Evolutionary conservation across 2,329 filamentous ascomycete genomes (phyloP).

Genomic region (Colletotrichum sp.): DNA sequence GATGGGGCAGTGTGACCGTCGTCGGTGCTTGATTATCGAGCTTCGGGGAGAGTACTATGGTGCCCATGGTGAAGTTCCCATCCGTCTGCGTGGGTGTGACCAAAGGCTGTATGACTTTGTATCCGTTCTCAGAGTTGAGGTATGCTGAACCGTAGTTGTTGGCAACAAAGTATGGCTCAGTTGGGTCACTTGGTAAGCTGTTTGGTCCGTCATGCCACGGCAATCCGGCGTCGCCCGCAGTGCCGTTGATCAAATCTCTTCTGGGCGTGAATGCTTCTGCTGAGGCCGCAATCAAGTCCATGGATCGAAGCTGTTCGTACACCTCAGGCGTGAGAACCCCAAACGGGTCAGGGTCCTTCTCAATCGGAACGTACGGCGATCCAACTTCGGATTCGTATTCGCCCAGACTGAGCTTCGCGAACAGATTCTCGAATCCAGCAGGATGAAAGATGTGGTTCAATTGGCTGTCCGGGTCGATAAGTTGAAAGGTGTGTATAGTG

Average conservation of each 20-base stretch:
- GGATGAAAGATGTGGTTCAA: conserved; percentile 49
- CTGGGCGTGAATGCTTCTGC: conserved; percentile 42
- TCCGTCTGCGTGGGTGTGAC: conserved; percentile 42
- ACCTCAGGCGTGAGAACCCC: conserved; percentile 26
- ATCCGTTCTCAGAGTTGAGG: conserved; percentile 39
- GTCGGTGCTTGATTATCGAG: not conserved
- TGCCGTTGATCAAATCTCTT: conserved; percentile 43
- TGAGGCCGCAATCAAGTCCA: not conserved
- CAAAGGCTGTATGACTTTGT: conserved; percentile 49
- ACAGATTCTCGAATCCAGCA: conserved; percentile 51
- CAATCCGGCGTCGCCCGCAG: conserved; percentile 30
- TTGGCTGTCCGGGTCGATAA: conserved; percentile 50
- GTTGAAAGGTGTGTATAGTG: conserved; percentile 52
- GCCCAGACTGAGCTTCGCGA: conserved; percentile 33
- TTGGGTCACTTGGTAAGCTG: conserved; percentile 29
- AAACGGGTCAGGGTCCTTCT: not conserved
- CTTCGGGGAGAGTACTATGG: conserved; percentile 37
- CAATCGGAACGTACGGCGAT: conserved; percentile 4
- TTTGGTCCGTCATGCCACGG: conserved; percentile 44
- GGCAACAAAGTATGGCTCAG: conserved; percentile 45
- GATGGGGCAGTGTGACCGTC: not conserved
- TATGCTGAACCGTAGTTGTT: conserved; percentile 51
- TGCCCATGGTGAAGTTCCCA: conserved; percentile 47
- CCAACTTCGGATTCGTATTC: conserved; percentile 21
- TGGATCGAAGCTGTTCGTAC: conserved; percentile 27